Evolutionary conservation across 2,329 filamentous ascomycete species (phyloP).

Genomic region (Fusarium buharicum): DNA sequence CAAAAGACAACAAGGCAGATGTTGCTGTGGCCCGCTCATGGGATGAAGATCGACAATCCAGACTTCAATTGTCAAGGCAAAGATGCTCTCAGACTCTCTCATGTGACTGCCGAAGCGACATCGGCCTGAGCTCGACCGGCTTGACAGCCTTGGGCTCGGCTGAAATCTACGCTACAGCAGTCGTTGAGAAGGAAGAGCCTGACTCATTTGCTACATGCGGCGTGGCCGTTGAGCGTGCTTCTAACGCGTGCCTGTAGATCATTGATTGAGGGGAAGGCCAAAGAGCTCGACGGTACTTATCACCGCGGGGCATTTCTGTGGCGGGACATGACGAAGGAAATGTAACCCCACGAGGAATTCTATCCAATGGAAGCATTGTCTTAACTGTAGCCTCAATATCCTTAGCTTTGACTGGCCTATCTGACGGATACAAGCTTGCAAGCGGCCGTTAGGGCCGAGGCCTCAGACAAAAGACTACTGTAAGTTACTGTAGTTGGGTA

Average conservation of each 20-base stretch:
- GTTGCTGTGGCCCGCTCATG: conserved; percentile 22
- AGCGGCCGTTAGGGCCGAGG: conserved; percentile 20
- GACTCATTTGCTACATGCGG: conserved; percentile 17
- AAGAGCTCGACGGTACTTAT: conserved; percentile 25
- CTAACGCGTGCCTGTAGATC: conserved; percentile 40
- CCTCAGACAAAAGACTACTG: conserved; percentile 7
- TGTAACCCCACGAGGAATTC: conserved; percentile 24
- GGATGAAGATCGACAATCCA: conserved; percentile 38
- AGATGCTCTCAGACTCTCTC: not conserved
- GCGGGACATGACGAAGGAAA: conserved; percentile 22
- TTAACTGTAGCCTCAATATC: conserved; percentile 10
- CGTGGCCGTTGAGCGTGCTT: not conserved
- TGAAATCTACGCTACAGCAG: not conserved
- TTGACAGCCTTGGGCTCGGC: not conserved
- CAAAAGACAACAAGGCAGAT: no score
- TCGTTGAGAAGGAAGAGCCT: conserved; percentile 13
- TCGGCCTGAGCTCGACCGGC: not conserved
- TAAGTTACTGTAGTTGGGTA: not conserved
- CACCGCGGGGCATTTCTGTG: conserved; percentile 33
- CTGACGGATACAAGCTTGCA: conserved; percentile 11
- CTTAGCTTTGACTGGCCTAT: not conserved
- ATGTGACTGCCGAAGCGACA: conserved; percentile 13
- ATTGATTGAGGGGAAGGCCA: conserved; percentile 28
- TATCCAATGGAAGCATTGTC: conserved; percentile 23
- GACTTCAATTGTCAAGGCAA: not conserved